Evolutionary conservation across 495 filamentous ascomycete species (phyloP), one percentile per base, ranked within the genome.

Genomic region (Stereocaulon alpinum): DNA sequence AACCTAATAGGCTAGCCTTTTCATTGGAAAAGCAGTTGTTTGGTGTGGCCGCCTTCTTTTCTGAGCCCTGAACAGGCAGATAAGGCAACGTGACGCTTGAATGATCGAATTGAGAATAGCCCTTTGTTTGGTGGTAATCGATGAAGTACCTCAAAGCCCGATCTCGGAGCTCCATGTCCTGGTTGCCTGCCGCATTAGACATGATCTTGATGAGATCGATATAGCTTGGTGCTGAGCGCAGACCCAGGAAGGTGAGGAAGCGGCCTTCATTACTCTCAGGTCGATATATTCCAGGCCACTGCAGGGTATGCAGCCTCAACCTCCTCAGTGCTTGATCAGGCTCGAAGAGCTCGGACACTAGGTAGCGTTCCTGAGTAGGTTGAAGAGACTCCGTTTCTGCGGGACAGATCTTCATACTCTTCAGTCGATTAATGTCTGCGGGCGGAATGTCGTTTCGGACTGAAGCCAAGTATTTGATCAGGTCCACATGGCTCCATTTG

Each of bases 381-480:
- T 71, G 69, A 63, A 41, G 71, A 72, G 49, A 69, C 5, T 78
- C 77, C 41, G 76, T 77, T 73, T 96, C 92, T 2, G 89, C 86
- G 43, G 86, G 87, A 62, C 91, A 95, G 30, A 96, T 86, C 24
- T 81, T 82, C 2, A 87, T 87, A 34, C 80, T 77, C 40, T 77
- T 86, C 32, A 99, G 80, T 61, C 86, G 85, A 61, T 81, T 83
- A 56, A 96, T 80, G 69, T 99, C 94, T 37, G 84, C 85, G 12
- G 71, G 65, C 10, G 93, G 94, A 56, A 99, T 96, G 67, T 99
- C 94, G 50, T 90, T 82, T 55, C 82, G 81, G 10, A 99, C 91
- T 17, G 90, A 92, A 11, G 88, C 80, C 44, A 99, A 80, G 65
- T 99, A 99, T 61, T 86, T 88, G 71, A 99, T 92, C 17, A 99